Evolutionary conservation across 257 asterid species (phyloP), one percentile per base, ranked within the genome.

Genomic region (Nicotiana obtusifolia): DNA sequence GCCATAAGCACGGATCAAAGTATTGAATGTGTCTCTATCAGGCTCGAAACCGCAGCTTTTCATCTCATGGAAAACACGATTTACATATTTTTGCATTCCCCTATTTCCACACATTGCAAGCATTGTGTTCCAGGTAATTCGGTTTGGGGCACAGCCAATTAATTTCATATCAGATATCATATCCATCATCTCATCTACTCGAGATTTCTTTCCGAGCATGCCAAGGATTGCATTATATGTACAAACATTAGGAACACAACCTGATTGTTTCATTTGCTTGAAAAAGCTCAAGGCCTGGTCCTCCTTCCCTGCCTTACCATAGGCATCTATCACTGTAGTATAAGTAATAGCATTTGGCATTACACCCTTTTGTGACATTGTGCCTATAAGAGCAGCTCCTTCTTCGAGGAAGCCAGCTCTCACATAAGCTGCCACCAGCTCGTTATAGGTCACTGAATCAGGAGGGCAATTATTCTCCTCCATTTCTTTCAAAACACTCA

Each of bases 291-390:
- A 81, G 26, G 99, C 98, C 85, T 87, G 88, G 61, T 91, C 93
- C 86, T 88, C 97, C 87, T 85, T 86, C 67, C 97, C 97, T 6
- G 90, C 90, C 86, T 93, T 95, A 24, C 99, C 99, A 81, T 94
- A 95, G 68, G 99, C 98, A 92, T 95, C 98, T 73, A 95, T 94
- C 65, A 93, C 87, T 1, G 99, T 95, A 37, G 99, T 95, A 76
- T 95, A 95, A 56, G 99, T 94, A 20, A 95, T 90, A 5, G 93
- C 97, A 87, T 94, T 91, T 5, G 99, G 99, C 89, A 60, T 87
- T 82, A 94, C 80, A 80, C 98, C 98, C 87, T 92, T 95, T 0
- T 84, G 83, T 19, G 91, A 86, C 99, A 95, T 94, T 15, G 97
- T 92, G 31, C 76, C 90, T 57, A 95, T 93, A 37, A 95, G 81